Conservation (phyloP, 192 early-diverging fungal species). For the Coemansia reversa region DNA sequence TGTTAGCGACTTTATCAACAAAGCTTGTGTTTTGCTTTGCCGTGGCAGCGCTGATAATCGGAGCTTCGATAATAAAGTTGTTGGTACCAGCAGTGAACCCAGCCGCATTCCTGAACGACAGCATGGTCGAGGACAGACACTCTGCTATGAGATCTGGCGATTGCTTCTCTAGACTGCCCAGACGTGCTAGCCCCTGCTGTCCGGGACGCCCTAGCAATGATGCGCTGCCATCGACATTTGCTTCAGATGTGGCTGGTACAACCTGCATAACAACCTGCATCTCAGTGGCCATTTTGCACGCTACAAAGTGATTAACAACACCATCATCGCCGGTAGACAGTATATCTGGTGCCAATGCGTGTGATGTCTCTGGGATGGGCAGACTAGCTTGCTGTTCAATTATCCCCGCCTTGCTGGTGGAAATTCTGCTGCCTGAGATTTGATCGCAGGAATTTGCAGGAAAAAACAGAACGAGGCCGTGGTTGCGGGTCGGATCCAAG, state of each 20-base stretch:
- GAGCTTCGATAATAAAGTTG: conserved; percentile 36
- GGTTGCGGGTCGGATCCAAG: conserved; percentile 31
- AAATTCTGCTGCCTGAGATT: not conserved
- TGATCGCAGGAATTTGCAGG: not conserved
- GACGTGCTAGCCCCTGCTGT: conserved; percentile 17
- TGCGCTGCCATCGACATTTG: not conserved
- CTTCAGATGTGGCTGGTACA: not conserved
- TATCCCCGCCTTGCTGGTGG: not conserved
- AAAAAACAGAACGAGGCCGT: conserved; percentile 43
- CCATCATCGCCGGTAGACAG: not conserved
- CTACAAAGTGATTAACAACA: conserved; percentile 20
- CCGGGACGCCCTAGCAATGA: not conserved
- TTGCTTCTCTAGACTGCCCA: conserved; percentile 34
- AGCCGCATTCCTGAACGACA: conserved; percentile 16
- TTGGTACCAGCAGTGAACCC: conserved; percentile 12
- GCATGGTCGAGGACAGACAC: conserved; percentile 40
- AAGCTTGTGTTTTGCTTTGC: conserved; percentile 34
- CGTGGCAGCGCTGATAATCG: conserved; percentile 39
- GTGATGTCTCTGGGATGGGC: not conserved
- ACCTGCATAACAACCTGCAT: conserved; percentile 50
- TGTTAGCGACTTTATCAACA: conserved; percentile 34
- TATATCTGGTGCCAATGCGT: not conserved
- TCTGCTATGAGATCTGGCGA: conserved; percentile 40
- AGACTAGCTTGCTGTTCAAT: not conserved
- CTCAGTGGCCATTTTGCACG: conserved; percentile 38